Evolutionary conservation across 1,284 basidiomycete genomes (phyloP), one percentile per base, ranked within the genome.

Genomic region (Coniferiporia weirii): DNA sequence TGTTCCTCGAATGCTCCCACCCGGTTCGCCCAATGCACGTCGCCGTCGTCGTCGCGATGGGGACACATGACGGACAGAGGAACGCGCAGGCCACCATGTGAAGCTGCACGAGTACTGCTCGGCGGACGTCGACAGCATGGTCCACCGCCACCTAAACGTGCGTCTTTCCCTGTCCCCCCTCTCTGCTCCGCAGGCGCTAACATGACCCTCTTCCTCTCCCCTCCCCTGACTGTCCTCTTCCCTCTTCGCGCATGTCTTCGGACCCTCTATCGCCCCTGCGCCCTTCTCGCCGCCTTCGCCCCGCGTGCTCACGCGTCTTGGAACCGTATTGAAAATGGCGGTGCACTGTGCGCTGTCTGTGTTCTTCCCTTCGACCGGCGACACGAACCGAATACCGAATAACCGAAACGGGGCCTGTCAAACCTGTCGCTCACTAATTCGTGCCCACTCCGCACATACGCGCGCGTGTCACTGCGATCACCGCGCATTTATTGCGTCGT

Each of bases 101-200:
- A 85, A 85, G 71, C 75, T 85, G 1, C 83, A 83, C 69, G 81
- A 85, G 69, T 85, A 84, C 66, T 79, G 78, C 61, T 83, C 81
- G 5, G 72, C 76, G 8, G 79, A 83, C 66, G 75, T 81, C 54
- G 75, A 79, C 57, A 72, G 76, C 60, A 77, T 81, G 59, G 76
- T 80, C 17, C 73, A 79, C 62, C 72, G 79, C 45, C 79, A 80
- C 65, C 56, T 79, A 45, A 69, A 72, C 60, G 79, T 79, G 64
- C 49, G 76, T 71, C 34, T 36, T n/a, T n/a, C n/a, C n/a, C n/a
- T 22, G 22, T 50, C 19, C 10, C 3, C 5, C 47, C 19, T 19
- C 19, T 32, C 19, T 19, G 10, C 47, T 48, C 47, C 5, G 47
- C 47, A 32, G 27, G 47, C 10, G 47, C 17, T 48, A 48, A 48